Percentiles rank a stretch among this genome's conserved stretches.
phyloP scores from a whole-genome alignment of 768 basidiomycete species.

The Russula griseocarnosa region DNA sequence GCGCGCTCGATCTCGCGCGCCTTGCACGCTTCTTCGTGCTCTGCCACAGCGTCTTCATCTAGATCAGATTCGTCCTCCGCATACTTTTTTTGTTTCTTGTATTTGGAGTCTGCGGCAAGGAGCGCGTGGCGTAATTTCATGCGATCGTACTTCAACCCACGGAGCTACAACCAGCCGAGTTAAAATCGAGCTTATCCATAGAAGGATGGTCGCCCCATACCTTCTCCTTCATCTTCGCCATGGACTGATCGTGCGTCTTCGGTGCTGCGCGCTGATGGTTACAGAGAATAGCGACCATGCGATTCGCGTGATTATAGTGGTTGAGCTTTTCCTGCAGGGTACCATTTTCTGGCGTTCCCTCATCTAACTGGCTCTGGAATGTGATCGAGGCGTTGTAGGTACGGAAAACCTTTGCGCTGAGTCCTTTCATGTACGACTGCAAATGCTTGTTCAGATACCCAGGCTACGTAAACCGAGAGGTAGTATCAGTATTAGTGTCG shows the following conservation, averaged over 20 bases:
- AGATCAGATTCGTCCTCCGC: conserved; percentile 85
- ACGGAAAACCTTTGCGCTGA: conserved; percentile 99
- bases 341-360: conserved; percentile 60
- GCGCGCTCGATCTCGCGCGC: conserved; percentile 83
- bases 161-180: conserved; percentile 50
- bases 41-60: conserved; percentile 85
- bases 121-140: conserved; percentile 93
- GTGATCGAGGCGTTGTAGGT: conserved; percentile 98
- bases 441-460: conserved; percentile 86
- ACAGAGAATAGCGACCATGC: conserved; percentile 94
- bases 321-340: conserved; percentile 95
- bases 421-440: conserved; percentile 89
- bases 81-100: conserved; percentile 78
- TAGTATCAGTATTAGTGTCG: background rate
- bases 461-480: conserved; percentile 49
- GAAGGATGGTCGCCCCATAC: conserved; percentile 43
- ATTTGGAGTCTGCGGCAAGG: conserved; percentile 71
- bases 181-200: background rate
- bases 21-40: conserved; percentile 73
- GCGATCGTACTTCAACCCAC: conserved; percentile 89
- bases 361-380: conserved; percentile 86
- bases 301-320: conserved; percentile 95
- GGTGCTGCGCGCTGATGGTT: conserved; percentile 97
- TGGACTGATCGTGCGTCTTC: conserved; percentile 88
- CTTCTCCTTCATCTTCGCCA: conserved; percentile 92